Base-by-base conservation (phyloP, 2,329 filamentous ascomycete species). In the Aspergillus bombycis region DNA sequence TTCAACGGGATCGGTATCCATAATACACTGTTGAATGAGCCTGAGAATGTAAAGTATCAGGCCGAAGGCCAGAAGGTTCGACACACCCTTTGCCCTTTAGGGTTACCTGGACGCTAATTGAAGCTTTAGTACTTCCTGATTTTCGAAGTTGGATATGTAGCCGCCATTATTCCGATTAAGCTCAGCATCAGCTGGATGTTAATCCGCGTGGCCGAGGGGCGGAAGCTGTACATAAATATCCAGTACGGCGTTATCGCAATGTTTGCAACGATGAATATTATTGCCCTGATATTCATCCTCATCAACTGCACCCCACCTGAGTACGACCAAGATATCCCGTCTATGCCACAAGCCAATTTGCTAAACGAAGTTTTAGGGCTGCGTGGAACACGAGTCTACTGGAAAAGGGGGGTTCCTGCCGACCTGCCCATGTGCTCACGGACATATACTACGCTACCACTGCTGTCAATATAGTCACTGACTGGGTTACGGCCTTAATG, bases 181-280 rank as follows among this genome's bases (percentile, higher is more conserved):
- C 65, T 72, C 46, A 72, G 70, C 43, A 72, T 72, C 59, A 69
- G 69, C 55, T 70, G 66, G 68, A 70, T 71, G 68, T 57, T 72
- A 62, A 63, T 72, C 32, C 68, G 70, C 21, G 66, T 72, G 14
- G 69, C 69, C 1, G 66, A 70, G 43, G 68, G 69, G 5, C 65
- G 68, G 23, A 72, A 67, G 55, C 11, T 41, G 2, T 72, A 70
- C 43, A 54, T 71, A 48, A 68, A 68, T 30, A 60, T 63, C 11
- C 68, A 71, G 62, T 72, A 72, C 38, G 62, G 23, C 9, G 57
- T 68, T 4, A 72, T 72, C 41, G 58, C 46, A 4, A 32, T 64
- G 12, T 70, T 71, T 30, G 61, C 61, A 16, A 4, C 56, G n/a
- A 71, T 71, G 68, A 71, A 71, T 57, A 50, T 71, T 14, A 67